Conservation (phyloP, 2,329 filamentous ascomycete species). For the Fonsecaea monophora region DNA sequence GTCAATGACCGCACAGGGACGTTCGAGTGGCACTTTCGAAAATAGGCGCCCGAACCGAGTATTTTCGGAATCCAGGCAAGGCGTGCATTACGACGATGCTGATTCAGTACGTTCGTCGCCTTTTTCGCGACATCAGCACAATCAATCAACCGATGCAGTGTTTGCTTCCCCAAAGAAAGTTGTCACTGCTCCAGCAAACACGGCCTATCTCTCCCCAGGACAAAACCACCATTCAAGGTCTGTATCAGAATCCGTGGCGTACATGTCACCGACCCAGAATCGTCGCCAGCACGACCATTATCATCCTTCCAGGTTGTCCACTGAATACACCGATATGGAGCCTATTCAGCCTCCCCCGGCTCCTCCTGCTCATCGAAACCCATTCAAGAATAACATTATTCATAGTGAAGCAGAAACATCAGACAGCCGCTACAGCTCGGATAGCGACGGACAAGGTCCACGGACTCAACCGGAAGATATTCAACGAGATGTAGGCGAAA, state of each 20-base stretch:
- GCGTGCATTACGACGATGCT: conserved; percentile 55
- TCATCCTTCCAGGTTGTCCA: conserved; percentile 34
- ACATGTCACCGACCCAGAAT: conserved; percentile 32
- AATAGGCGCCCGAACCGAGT: conserved; percentile 40
- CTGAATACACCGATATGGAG: conserved; percentile 33
- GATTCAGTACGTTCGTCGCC: conserved; percentile 60
- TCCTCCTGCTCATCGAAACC: conserved; percentile 48
- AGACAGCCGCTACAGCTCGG: conserved; percentile 49
- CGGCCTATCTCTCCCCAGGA: conserved; percentile 31
- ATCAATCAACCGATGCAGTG: conserved; percentile 54
- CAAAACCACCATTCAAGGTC: conserved; percentile 39
- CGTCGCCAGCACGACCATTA: conserved; percentile 33
- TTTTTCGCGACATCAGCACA: conserved; percentile 55
- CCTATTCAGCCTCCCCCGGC: conserved; percentile 40
- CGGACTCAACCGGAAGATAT: conserved; percentile 41
- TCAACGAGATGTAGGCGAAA: conserved; percentile 49
- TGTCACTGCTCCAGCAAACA: conserved; percentile 31
- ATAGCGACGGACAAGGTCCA: conserved; percentile 45
- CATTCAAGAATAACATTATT: conserved; percentile 35
- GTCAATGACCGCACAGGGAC: conserved; percentile 59
- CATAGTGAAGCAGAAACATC: conserved; percentile 39
- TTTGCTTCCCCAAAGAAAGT: conserved; percentile 55
- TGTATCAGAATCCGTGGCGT: conserved; percentile 39
- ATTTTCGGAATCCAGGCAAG: conserved; percentile 41
- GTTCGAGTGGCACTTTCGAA: conserved; percentile 46